These are phyloP conservation scores for Rhizopogon rudus DNA, from an alignment of 768 basidiomycete species.

Conservation along the genomic window DNA sequence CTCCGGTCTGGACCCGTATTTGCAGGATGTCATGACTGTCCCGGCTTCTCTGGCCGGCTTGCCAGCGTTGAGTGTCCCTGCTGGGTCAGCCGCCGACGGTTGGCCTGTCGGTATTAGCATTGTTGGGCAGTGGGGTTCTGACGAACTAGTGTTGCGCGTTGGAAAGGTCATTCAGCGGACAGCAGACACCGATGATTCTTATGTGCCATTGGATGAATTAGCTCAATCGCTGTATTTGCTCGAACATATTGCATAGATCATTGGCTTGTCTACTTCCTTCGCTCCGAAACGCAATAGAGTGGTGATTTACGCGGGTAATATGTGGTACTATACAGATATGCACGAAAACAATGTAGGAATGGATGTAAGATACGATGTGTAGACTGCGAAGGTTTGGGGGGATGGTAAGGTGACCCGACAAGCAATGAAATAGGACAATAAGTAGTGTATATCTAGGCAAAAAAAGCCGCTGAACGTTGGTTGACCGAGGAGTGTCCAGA, in stretches of 20 bases:
- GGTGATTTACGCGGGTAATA: slow-evolving; percentile 21
- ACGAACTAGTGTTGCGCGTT: slow-evolving; percentile 52
- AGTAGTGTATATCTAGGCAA: slow-evolving; percentile 5
- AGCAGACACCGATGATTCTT: background rate
- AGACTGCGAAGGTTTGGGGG: slow-evolving; percentile 9
- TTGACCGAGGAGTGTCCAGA: background rate
- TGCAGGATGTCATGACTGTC: slow-evolving; percentile 89
- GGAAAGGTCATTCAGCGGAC: slow-evolving; percentile 40
- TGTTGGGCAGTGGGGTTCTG: slow-evolving; percentile 85
- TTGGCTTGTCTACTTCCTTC: no score
- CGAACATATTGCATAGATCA: background rate
- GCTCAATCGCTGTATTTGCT: background rate
- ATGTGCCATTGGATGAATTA: background rate
- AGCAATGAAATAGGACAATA: slow-evolving; percentile 8
- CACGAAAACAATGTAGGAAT: slow-evolving; percentile 15
- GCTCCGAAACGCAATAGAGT: slow-evolving; percentile 10
- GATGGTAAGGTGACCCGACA: background rate
- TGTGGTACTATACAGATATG: slow-evolving; percentile 1
- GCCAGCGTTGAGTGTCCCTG: slow-evolving; percentile 75
- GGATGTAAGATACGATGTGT: slow-evolving; percentile 9
- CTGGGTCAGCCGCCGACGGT: slow-evolving; percentile 40
- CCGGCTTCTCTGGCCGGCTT: slow-evolving; percentile 89
- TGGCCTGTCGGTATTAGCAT: slow-evolving; percentile 87
- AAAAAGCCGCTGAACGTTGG: background rate
- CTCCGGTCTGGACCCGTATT: slow-evolving; percentile 54